These are phyloP conservation scores for Leishmania braziliensis DNA, from an alignment of 208 protist genomes.

Conservation along the genomic window DNA sequence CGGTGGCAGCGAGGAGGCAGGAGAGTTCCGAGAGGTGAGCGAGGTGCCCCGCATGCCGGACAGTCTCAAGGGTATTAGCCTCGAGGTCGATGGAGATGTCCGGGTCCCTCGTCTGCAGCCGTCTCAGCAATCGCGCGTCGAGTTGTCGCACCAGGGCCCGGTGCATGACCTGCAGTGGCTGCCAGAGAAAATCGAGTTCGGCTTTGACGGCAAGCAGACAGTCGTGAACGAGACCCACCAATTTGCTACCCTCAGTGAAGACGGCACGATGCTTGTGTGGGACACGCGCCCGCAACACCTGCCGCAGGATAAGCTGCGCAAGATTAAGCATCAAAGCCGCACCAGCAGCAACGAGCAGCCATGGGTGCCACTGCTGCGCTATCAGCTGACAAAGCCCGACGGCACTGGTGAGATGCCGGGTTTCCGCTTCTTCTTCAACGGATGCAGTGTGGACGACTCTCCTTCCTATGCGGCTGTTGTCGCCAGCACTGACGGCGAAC, in stretches of 20 bases:
- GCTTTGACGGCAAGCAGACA: slow-evolving; percentile 88
- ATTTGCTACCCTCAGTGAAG: slow-evolving; percentile 88
- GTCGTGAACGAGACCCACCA: slow-evolving; percentile 71
- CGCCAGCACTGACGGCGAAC: slow-evolving; percentile 73
- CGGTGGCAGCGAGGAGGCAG: not conserved
- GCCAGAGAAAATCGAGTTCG: slow-evolving; percentile 69
- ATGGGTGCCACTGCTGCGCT: slow-evolving; percentile 87
- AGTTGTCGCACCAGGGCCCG: slow-evolving; percentile 82
- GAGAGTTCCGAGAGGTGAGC: slow-evolving; percentile 51
- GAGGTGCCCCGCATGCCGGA: slow-evolving; percentile 77
- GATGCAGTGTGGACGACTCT: slow-evolving; percentile 40
- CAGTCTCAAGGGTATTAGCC: slow-evolving; percentile 65
- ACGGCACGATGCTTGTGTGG: slow-evolving; percentile 89
- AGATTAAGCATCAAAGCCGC: slow-evolving; percentile 87
- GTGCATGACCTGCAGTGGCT: slow-evolving; percentile 92
- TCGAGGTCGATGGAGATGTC: slow-evolving; percentile 82
- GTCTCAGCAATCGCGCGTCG: slow-evolving; percentile 73
- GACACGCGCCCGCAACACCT: slow-evolving; percentile 87
- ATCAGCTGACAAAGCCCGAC: slow-evolving; percentile 71
- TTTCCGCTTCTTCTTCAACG: slow-evolving; percentile 84
- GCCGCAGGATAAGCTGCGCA: slow-evolving; percentile 87
- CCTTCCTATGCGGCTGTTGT: slow-evolving; percentile 72
- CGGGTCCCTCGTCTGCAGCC: slow-evolving; percentile 84
- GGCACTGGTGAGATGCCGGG: slow-evolving; percentile 71
- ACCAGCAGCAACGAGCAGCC: slow-evolving; percentile 54